These are phyloP conservation scores for Globisporangium polare DNA, from an alignment of 352 stramenopile genomes.

Conservation along the genomic window DNA sequence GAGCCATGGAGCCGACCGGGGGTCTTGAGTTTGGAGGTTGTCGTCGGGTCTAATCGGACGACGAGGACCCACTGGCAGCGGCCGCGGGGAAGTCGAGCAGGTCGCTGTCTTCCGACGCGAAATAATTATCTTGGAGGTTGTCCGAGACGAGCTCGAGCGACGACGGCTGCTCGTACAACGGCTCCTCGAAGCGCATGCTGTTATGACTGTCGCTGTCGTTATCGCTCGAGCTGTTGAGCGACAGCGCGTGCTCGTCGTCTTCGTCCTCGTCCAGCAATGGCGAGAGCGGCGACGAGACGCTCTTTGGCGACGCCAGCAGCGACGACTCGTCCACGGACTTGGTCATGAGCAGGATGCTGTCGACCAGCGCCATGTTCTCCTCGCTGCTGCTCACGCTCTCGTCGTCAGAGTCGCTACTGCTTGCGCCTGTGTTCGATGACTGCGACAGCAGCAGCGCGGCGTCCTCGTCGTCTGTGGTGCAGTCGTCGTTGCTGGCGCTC, in stretches of 20 bases:
- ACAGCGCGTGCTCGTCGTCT: constrained; percentile 30
- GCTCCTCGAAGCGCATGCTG: constrained; percentile 17
- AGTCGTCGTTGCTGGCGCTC: not conserved
- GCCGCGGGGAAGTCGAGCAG: constrained; percentile 56
- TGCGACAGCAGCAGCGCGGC: not conserved
- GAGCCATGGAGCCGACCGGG: constrained; percentile 7
- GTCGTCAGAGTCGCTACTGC: not conserved
- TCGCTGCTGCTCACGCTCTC: constrained; percentile 17
- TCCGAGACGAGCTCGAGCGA: constrained; percentile 71
- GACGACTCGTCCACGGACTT: constrained; percentile 60
- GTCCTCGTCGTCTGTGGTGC: constrained; percentile 12
- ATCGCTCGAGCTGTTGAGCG: constrained; percentile 11
- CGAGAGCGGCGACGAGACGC: constrained; percentile 46
- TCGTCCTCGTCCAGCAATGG: constrained; percentile 44
- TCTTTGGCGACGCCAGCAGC: constrained; percentile 58
- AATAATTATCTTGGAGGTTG: constrained; percentile 70
- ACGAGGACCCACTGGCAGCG: constrained; percentile 7
- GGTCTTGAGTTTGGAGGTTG: not conserved
- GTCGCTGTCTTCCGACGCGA: constrained; percentile 60
- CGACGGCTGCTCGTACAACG: constrained; percentile 25
- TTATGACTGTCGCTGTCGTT: constrained; percentile 31
- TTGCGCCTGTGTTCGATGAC: not conserved
- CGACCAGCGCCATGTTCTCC: constrained; percentile 67
- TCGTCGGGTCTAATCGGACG: constrained; percentile 7
- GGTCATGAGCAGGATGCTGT: constrained; percentile 77